These are phyloP conservation scores for Penicillium capsulatum DNA, from an alignment of 2,329 filamentous ascomycete species.

Conservation along the genomic window DNA sequence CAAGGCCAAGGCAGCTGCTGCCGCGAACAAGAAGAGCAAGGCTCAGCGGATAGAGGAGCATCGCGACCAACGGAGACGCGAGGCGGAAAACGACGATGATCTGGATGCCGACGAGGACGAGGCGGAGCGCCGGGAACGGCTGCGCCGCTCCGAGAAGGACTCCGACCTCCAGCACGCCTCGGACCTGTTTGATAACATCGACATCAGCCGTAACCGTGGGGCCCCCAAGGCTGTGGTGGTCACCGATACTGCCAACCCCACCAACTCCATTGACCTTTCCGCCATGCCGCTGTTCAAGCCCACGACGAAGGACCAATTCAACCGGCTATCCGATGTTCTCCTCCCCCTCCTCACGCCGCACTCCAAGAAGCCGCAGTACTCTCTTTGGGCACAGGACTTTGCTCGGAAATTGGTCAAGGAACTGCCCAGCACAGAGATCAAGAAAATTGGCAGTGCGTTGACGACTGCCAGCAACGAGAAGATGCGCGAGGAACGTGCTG, in stretches of 20 bases:
- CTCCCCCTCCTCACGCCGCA: conserved; percentile 70
- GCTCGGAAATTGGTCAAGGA: conserved; percentile 82
- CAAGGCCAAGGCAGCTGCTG: conserved; percentile 82
- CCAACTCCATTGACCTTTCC: conserved; percentile 74
- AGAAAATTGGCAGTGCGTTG: conserved; percentile 84
- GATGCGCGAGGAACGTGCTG: conserved; percentile 95
- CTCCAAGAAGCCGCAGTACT: conserved; percentile 84
- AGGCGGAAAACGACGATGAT: conserved; percentile 54
- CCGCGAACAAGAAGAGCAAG: conserved; percentile 87
- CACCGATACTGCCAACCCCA: conserved; percentile 67
- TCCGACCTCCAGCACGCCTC: conserved; percentile 84
- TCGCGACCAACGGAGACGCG: conserved; percentile 59
- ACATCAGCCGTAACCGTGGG: conserved; percentile 63
- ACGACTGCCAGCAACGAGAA: conserved; percentile 96
- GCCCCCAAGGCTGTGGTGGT: conserved; percentile 61
- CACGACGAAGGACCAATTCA: conserved; percentile 79
- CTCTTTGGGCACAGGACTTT: conserved; percentile 87
- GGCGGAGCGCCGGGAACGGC: conserved; percentile 66
- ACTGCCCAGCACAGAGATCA: conserved; percentile 86
- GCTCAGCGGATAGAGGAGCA: conserved; percentile 78
- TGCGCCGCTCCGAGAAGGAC: conserved; percentile 77
- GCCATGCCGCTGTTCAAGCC: conserved; percentile 83
- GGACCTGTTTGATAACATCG: conserved; percentile 78
- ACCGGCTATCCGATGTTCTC: conserved; percentile 71
- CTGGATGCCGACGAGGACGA: conserved; percentile 66